Evolutionary conservation across 768 basidiomycete genomes (phyloP).

Genomic region (Rhizopogon rudus): DNA sequence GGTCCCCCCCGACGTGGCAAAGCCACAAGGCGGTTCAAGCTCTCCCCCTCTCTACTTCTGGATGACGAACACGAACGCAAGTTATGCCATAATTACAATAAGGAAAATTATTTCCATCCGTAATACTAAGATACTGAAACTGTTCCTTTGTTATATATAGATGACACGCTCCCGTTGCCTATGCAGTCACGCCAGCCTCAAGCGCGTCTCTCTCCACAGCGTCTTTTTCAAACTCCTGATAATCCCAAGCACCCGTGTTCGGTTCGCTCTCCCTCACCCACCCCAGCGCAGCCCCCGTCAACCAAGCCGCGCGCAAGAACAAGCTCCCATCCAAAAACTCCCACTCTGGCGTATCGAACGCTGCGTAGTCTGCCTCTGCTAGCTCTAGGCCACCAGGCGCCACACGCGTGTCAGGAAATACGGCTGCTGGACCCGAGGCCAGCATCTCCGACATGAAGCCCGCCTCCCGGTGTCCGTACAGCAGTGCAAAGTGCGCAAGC

Average conservation of each 20-base stretch:
- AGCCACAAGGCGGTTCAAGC: too few species aligned
- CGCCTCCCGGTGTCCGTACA: slow-evolving; percentile 38
- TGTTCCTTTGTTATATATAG: not conserved
- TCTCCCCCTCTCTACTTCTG: too few species aligned
- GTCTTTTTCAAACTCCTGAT: slow-evolving; percentile 22
- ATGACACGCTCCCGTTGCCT: not conserved
- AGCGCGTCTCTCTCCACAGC: slow-evolving; percentile 17
- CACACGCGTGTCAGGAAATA: not conserved
- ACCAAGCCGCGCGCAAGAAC: slow-evolving; percentile 52
- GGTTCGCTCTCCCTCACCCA: slow-evolving; percentile 36
- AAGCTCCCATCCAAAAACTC: slow-evolving; percentile 52
- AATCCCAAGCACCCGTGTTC: slow-evolving; percentile 22
- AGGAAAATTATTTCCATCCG: too few species aligned
- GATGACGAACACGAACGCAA: too few species aligned
- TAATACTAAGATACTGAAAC: not conserved
- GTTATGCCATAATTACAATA: too few species aligned
- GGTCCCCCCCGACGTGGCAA: too few species aligned
- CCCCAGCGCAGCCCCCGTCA: slow-evolving; percentile 41
- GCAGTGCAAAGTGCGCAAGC: slow-evolving; percentile 37
- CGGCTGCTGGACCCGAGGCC: not conserved
- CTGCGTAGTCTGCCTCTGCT: slow-evolving; percentile 5
- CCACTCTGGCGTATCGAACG: slow-evolving; percentile 41
- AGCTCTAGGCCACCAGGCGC: slow-evolving; percentile 3
- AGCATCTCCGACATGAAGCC: slow-evolving; percentile 28
- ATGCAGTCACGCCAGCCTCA: slow-evolving; percentile 1